Evolutionary conservation across 805 yeast genomes (phyloP), one percentile per base, ranked within the genome.

Genomic region (Starmerella apicola): DNA sequence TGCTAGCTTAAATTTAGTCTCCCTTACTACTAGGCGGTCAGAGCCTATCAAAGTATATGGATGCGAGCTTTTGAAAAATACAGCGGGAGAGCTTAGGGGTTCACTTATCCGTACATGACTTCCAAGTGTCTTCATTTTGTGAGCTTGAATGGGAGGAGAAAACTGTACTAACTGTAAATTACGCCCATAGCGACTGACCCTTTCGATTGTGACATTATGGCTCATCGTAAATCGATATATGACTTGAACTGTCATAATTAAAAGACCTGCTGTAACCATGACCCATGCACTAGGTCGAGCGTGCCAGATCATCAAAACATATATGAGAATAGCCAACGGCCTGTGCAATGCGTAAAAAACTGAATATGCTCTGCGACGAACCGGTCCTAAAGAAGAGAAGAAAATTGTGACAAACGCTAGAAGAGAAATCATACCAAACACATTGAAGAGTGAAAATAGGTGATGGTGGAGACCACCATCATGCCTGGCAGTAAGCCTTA

Each of bases 291-390:
- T 68, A 0, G 96, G 96, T 45, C 91, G 68, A 1, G 88, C 81
- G 57, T 88, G 97, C 51, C 79, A 81, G 4, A 85, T 58, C 24
- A 78, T 60, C 2, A 77, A 51, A 4, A 84, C 79, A 18, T 74
- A 68, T 4, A 74, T 53, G 10, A 41, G 13, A 91, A 94, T 82
- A 1, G 94, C 77, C 57, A 77, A 68, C 8, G 74, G 52, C 50
- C 83, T 81, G 60, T 88, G 97, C 35, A 74, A 64, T 36, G 69
- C 61, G 55, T 72, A 88, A 50, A 88, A 88, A 0, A 75, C 29
- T 39, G 66, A 66, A 61, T 81, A 88, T 39, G 64, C 67, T 12
- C 63, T 50, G 44, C 83, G 67, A 50, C 96, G 67, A n/a, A 83
- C 55, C 18, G 57, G 63, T 45, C 74, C 76, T 30, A 88, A 52